Evolutionary conservation across 192 early-diverging fungal species (phyloP).

Genomic region (Geranomyces variabilis): DNA sequence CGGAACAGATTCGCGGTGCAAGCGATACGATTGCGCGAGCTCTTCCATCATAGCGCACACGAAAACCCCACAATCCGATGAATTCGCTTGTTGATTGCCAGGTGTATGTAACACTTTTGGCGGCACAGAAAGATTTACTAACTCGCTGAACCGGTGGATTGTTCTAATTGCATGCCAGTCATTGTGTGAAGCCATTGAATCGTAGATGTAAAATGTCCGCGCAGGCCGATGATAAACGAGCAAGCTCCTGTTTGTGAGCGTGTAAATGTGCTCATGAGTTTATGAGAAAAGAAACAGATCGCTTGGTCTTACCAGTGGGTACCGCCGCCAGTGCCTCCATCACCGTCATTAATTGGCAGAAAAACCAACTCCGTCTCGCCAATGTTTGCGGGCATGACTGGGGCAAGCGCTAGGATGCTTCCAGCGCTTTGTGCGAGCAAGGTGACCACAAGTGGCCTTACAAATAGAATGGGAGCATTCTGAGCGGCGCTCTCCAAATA

Average conservation of each 20-base stretch:
- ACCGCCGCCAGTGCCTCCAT: slow-evolving; percentile 25
- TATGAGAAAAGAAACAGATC: too few species aligned
- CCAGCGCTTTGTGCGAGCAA: slow-evolving; percentile 24
- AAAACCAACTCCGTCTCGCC: slow-evolving; percentile 10
- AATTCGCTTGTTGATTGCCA: slow-evolving; percentile 28
- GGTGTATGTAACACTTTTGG: background rate
- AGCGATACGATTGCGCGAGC: background rate
- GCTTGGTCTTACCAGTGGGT: slow-evolving; percentile 33
- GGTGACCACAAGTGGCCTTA: slow-evolving; percentile 41
- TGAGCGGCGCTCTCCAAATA: slow-evolving; percentile 16
- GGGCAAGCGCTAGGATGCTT: background rate
- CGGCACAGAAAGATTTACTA: background rate
- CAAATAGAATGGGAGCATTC: slow-evolving; percentile 14
- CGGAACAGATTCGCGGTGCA: too few species aligned
- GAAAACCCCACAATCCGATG: slow-evolving; percentile 32
- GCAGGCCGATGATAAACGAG: background rate
- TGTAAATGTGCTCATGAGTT: too few species aligned
- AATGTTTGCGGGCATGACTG: slow-evolving; percentile 6
- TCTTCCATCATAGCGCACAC: slow-evolving; percentile 12
- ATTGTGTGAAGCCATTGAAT: background rate
- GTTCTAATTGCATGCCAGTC: background rate
- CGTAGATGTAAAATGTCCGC: slow-evolving; percentile 6
- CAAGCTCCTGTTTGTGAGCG: too few species aligned
- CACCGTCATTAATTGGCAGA: slow-evolving; percentile 35
- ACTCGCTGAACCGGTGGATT: background rate